Evolutionary conservation across 805 yeast genomes (phyloP).

Genomic region (Candida pseudoglaebosa): DNA sequence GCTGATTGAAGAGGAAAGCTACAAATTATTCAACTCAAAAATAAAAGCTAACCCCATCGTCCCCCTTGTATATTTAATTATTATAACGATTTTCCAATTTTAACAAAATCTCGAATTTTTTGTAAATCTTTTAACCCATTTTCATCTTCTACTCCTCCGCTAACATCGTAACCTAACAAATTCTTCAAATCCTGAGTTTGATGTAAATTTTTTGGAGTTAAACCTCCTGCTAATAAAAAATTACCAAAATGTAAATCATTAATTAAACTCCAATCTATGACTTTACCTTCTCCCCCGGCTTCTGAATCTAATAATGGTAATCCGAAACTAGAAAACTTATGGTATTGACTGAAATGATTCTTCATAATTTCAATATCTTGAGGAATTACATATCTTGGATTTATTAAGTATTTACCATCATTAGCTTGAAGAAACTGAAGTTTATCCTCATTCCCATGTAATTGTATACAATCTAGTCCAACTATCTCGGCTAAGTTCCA

Average conservation of each 20-base stretch:
- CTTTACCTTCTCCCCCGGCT: constrained; percentile 85
- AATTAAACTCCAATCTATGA: constrained; percentile 62
- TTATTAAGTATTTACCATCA: constrained; percentile 51
- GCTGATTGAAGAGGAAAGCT: too few relatives aligned
- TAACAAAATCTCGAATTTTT: constrained; percentile 60
- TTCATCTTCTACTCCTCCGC: constrained; percentile 85
- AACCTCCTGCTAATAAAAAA: constrained; percentile 85
- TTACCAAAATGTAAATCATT: constrained; percentile 35
- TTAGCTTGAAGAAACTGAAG: constrained; percentile 51
- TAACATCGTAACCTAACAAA: constrained; percentile 87
- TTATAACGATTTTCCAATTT: constrained; percentile 39
- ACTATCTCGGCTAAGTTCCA: constrained; percentile 37
- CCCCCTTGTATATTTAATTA: not conserved
- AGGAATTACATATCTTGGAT: constrained; percentile 66
- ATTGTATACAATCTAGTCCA: constrained; percentile 72
- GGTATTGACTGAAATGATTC: constrained; percentile 9
- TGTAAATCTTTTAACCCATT: constrained; percentile 64
- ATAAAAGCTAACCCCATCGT: too few relatives aligned
- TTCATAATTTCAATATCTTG: constrained; percentile 40
- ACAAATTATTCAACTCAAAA: too few relatives aligned
- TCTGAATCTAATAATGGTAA: constrained; percentile 79
- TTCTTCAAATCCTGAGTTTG: constrained; percentile 52
- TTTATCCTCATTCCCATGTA: constrained; percentile 67
- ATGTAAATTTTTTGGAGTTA: constrained; percentile 67
- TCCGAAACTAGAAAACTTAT: constrained; percentile 34